phyloP scores from a whole-genome alignment of 495 filamentous ascomycete species.

The Daldinia grandis region DNA sequence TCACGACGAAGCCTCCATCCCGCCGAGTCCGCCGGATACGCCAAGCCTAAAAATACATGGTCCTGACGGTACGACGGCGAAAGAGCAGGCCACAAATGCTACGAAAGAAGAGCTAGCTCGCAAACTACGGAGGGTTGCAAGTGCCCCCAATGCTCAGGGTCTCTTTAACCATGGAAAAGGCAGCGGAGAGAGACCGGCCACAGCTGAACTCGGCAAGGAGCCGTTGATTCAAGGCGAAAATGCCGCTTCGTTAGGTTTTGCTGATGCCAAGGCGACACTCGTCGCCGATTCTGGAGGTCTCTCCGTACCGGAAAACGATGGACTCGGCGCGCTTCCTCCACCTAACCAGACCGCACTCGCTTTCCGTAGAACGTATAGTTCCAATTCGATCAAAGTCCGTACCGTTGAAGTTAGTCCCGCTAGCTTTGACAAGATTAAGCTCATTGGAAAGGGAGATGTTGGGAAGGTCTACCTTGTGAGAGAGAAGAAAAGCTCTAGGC shows the following conservation, averaged over 20 bases:
- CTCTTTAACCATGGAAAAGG: conserved; percentile 75
- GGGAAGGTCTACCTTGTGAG: conserved; percentile 97
- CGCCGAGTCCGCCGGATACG: conserved; percentile 94
- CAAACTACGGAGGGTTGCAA: conserved; percentile 91
- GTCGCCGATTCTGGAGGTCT: conserved; percentile 44
- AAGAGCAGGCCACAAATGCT: conserved; percentile 74
- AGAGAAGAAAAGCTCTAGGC: conserved; percentile 92
- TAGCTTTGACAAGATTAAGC: conserved; percentile 99
- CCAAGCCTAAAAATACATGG: conserved; percentile 77
- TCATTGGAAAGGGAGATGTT: conserved; percentile 98
- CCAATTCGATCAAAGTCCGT: conserved; percentile 97
- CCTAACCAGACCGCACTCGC: conserved; percentile 64
- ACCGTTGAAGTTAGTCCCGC: conserved; percentile 95
- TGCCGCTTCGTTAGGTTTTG: conserved; percentile 64
- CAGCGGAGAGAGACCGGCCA: conserved; percentile 73
- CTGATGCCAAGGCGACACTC: conserved; percentile 50
- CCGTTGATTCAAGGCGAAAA: conserved; percentile 68
- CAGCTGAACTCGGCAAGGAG: conserved; percentile 82
- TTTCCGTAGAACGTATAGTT: conserved; percentile 96
- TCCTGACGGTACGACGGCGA: conserved; percentile 64
- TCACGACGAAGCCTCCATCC: conserved; percentile 94
- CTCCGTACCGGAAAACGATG: conserved; percentile 50
- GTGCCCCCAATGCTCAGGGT: conserved; percentile 95
- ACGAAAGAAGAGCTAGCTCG: conserved; percentile 93
- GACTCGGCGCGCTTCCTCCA: conserved; percentile 57